These are phyloP conservation scores for Quercus glauca DNA, from an alignment of 306 rosid genomes.

Conservation along the genomic window DNA sequence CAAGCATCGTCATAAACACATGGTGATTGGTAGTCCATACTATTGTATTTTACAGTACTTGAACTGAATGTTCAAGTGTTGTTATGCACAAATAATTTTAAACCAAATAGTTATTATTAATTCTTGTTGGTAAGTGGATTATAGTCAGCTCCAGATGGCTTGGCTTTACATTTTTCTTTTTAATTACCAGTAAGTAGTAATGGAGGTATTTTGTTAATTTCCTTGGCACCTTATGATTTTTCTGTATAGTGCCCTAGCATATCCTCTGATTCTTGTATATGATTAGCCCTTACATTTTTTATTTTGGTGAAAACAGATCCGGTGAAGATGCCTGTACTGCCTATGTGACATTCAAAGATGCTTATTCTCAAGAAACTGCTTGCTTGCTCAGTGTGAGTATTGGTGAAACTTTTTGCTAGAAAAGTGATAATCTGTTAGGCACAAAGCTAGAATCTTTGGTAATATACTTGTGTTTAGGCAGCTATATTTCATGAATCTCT, in stretches of 20 bases:
- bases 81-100: neutral
- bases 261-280: conserved; percentile 12
- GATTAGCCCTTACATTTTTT: neutral
- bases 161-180: neutral
- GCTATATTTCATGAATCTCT: neutral
- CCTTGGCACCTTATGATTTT: neutral
- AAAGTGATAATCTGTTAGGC: neutral
- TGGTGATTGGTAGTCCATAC: too few species aligned
- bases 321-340: conserved; percentile 82
- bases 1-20: too few species aligned
- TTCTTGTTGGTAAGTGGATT: neutral
- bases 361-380: conserved; percentile 87
- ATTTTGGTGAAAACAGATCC: conserved; percentile 36
- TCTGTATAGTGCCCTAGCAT: neutral
- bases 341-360: conserved; percentile 83
- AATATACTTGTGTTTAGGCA: conserved; percentile 5
- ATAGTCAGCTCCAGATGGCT: neutral
- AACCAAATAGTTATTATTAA: neutral
- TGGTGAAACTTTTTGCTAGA: conserved; percentile 6
- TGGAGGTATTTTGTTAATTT: neutral
- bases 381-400: conserved; percentile 88
- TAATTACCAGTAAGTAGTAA: neutral
- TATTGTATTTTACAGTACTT: neutral
- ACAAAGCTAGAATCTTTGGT: neutral
- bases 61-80: neutral